Evolutionary conservation across 148 eudicot species (phyloP).

Genomic region (Chenopodium formosanum): DNA sequence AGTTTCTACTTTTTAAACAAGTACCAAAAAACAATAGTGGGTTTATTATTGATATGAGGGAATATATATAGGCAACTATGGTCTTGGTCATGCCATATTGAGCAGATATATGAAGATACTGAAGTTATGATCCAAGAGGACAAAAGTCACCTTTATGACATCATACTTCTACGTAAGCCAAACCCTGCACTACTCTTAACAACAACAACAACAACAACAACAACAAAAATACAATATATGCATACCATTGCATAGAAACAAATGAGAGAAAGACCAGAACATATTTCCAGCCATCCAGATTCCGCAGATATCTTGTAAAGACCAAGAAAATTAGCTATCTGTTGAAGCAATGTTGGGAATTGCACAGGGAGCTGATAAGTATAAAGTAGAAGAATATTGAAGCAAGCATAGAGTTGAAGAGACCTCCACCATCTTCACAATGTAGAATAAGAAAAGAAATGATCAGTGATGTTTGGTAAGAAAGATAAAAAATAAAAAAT

Average conservation of each 20-base stretch:
- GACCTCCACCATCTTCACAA: conserved; percentile 89
- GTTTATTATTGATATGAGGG: background rate
- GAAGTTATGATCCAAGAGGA: background rate
- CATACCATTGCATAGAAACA: conserved; percentile 77
- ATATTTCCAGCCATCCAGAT: conserved; percentile 72
- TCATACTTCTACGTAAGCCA: background rate
- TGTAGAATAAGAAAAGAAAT: conserved; percentile 6
- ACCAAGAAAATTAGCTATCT: conserved; percentile 59
- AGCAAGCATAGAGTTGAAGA: conserved; percentile 77
- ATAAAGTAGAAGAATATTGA: conserved; percentile 65
- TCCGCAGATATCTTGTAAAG: conserved; percentile 66
- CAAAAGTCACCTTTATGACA: background rate
- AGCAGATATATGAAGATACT: too few species aligned
- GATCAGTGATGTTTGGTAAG: background rate
- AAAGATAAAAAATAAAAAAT: too few species aligned
- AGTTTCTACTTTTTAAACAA: background rate
- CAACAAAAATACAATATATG: background rate
- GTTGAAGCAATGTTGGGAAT: conserved; percentile 38
- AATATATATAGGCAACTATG: background rate
- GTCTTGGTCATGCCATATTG: background rate
- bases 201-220: too few species aligned
- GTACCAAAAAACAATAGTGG: background rate
- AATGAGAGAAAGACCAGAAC: conserved; percentile 69
- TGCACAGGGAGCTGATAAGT: conserved; percentile 78
- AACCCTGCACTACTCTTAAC: background rate